Percentiles rank a stretch among this genome's conserved stretches.
Conservation (phyloP, 352 stramenopile species). For the Sclerospora graminicola region DNA sequence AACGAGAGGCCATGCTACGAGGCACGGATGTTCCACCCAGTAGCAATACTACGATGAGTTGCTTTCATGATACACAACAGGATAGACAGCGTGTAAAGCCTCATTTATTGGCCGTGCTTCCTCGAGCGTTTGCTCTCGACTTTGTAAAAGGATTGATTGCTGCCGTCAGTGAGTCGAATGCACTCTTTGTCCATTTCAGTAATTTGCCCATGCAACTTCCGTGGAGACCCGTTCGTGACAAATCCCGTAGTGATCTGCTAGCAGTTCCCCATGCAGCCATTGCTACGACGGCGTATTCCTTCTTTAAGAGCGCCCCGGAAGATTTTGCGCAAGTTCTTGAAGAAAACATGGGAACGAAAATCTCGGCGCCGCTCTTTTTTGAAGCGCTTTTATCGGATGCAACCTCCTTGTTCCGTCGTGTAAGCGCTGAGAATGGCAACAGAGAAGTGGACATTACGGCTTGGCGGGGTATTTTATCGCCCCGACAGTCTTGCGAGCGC, state of each 20-base stretch:
- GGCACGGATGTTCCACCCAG: constrained; percentile 1
- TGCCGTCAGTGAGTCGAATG: constrained; percentile 20
- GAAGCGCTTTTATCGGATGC: constrained; percentile 45
- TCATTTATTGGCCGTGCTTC: constrained; percentile 15
- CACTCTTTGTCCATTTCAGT: constrained; percentile 17
- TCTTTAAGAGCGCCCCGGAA: constrained; percentile 37
- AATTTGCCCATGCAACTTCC: constrained; percentile 32
- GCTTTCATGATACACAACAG: not conserved
- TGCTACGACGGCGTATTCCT: constrained; percentile 17
- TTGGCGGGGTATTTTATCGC: constrained; percentile 21
- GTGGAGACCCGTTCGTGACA: constrained; percentile 20
- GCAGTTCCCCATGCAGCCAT: not conserved
- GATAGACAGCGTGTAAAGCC: constrained; percentile 6
- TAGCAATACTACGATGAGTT: constrained; percentile 1
- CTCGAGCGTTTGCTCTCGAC: constrained; percentile 40
- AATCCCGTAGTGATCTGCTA: not conserved
- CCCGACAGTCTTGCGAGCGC: constrained; percentile 6
- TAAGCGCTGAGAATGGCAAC: constrained; percentile 27
- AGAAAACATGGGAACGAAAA: constrained; percentile 25
- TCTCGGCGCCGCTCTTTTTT: constrained; percentile 44
- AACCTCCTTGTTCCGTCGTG: constrained; percentile 35
- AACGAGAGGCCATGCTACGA: not conserved
- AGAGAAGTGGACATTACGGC: constrained; percentile 57
- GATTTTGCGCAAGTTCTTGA: constrained; percentile 42
- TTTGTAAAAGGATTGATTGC: constrained; percentile 39